Evolutionary conservation across 2,329 filamentous ascomycete species (phyloP).

Genomic region (Davidsoniella virescens): DNA sequence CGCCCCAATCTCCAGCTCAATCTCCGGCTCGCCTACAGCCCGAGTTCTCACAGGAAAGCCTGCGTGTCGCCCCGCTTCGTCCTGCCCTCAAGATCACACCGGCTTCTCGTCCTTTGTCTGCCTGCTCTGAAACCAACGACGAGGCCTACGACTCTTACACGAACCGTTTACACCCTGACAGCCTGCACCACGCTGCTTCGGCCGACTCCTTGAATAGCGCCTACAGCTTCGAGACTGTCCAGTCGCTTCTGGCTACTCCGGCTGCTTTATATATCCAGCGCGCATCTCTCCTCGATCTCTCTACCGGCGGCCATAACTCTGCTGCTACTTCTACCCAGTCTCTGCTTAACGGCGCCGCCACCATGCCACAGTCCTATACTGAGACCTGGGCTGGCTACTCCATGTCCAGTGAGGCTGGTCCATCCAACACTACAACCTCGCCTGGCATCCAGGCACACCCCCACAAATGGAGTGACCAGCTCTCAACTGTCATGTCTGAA

Average conservation of each 20-base stretch:
- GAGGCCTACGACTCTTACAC: constrained; percentile 23
- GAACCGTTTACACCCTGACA: constrained; percentile 21
- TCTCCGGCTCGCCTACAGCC: constrained; percentile 17
- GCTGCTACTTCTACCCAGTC: constrained; percentile 16
- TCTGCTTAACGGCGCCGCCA: constrained; percentile 19
- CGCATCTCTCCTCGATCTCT: constrained; percentile 17
- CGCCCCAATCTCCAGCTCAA: constrained; percentile 2
- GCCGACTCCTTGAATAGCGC: constrained; percentile 39
- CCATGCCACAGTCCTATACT: constrained; percentile 14
- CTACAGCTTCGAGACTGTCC: constrained; percentile 31
- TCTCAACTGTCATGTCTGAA: constrained; percentile 48
- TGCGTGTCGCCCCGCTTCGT: constrained; percentile 39
- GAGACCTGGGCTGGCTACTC: constrained; percentile 8
- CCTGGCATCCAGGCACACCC: constrained; percentile 29
- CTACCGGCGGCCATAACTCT: constrained; percentile 4
- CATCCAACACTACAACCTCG: background rate
- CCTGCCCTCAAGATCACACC: constrained; percentile 24
- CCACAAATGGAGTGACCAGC: constrained; percentile 47
- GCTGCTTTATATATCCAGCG: constrained; percentile 24
- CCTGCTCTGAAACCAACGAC: constrained; percentile 25
- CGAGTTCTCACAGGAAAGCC: constrained; percentile 44
- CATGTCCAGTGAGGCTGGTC: background rate
- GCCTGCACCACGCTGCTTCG: constrained; percentile 32
- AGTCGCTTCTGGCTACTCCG: constrained; percentile 24
- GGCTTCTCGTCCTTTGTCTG: constrained; percentile 10